These are phyloP conservation scores for Suillus weaverae DNA, from an alignment of 768 basidiomycete genomes.

Conservation along the genomic window DNA sequence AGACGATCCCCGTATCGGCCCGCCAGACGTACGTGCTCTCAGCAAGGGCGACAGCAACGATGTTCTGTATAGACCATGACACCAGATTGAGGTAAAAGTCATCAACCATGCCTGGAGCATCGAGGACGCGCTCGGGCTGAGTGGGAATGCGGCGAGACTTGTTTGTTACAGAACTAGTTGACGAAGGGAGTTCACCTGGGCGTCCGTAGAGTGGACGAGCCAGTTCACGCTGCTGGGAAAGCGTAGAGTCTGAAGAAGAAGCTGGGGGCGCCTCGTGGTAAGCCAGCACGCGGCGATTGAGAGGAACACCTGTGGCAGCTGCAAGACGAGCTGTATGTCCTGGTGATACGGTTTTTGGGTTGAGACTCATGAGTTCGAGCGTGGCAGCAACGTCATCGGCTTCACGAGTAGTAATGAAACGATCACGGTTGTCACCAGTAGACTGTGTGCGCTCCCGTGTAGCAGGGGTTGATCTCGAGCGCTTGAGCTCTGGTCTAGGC, in stretches of 20 bases:
- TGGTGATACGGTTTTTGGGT: constrained; percentile 61
- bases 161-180: constrained; percentile 61
- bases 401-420: constrained; percentile 68
- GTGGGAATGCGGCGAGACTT: constrained; percentile 84
- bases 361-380: constrained; percentile 62
- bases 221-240: constrained; percentile 75
- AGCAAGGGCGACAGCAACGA: constrained; percentile 87
- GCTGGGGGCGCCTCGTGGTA: constrained; percentile 87
- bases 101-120: constrained; percentile 90
- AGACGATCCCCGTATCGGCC: constrained; percentile 86
- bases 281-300: constrained; percentile 81
- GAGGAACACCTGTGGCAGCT: constrained; percentile 70
- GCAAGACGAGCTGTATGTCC: constrained; percentile 78
- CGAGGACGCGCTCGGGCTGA: constrained; percentile 89
- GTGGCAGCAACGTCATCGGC: constrained; percentile 59
- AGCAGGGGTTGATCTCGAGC: constrained; percentile 73
- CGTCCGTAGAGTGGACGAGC: constrained; percentile 76
- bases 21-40: constrained; percentile 92
- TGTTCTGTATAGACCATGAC: constrained; percentile 84
- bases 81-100: constrained; percentile 97
- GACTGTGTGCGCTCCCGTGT: constrained; percentile 36
- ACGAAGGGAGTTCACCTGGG: constrained; percentile 60
- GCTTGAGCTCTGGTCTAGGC: constrained; percentile 61
- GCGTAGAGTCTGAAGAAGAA: constrained; percentile 72
- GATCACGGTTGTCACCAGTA: constrained; percentile 51